Conservation (phyloP, 2,329 filamentous ascomycete genomes). For the Dactylellina sp. region DNA sequence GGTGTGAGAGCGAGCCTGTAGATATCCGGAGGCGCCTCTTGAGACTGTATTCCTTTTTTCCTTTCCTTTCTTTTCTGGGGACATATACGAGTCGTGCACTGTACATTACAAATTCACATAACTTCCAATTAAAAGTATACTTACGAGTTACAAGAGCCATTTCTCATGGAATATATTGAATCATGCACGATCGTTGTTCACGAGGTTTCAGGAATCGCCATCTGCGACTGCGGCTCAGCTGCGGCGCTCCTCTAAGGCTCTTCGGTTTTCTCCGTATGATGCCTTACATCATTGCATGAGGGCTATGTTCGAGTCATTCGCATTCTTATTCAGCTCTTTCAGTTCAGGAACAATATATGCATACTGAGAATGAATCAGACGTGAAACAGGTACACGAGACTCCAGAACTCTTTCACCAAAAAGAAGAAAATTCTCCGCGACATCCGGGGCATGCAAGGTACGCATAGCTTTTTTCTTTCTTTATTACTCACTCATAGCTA, state of each 20-base stretch:
- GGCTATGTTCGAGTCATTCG: constrained; percentile 16
- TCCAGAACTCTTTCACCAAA: no score
- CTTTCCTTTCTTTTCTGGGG: background rate
- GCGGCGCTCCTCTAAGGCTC: background rate
- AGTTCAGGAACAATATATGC: constrained; percentile 8
- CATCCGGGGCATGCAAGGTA: constrained; percentile 42
- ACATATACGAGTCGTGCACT: constrained; percentile 30
- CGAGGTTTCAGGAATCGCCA: constrained; percentile 7
- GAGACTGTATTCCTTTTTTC: background rate
- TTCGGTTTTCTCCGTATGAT: constrained; percentile 10
- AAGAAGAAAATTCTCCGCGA: constrained; percentile 39
- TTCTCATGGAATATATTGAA: no score
- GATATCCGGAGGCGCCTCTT: no score
- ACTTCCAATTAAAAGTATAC: constrained; percentile 2
- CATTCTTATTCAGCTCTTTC: background rate
- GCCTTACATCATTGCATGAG: constrained; percentile 35
- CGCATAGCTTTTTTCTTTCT: constrained; percentile 13
- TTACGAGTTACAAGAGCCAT: constrained; percentile 9
- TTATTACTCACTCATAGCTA: background rate
- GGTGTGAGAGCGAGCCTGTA: constrained; percentile 31
- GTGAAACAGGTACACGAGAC: constrained; percentile 40
- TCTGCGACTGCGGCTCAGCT: no score
- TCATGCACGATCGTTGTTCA: constrained; percentile 12
- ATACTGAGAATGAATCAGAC: constrained; percentile 2
- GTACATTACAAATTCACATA: constrained; percentile 18